Percentiles rank a stretch among this genome's conserved stretches.
phyloP scores from a whole-genome alignment of 2,329 filamentous ascomycete genomes.

The Gliomastix tumulicola region DNA sequence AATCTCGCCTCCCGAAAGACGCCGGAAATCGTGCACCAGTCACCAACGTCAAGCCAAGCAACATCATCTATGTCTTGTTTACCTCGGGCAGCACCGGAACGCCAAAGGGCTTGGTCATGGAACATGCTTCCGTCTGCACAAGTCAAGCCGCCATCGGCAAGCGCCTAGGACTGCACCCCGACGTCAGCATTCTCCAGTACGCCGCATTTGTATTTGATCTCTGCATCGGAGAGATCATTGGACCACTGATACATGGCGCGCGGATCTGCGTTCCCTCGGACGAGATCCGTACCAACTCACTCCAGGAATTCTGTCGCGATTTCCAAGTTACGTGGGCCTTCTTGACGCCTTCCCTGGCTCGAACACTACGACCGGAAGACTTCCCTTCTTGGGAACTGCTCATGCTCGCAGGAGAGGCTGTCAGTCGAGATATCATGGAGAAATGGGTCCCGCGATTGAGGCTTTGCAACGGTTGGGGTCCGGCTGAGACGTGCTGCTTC shows the following conservation, averaged over 20 bases:
- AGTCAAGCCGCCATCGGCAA: slow-evolving; percentile 28
- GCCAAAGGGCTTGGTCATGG: slow-evolving; percentile 9
- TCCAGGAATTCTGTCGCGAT: not conserved
- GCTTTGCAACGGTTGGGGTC: slow-evolving; percentile 7
- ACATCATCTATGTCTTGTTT: slow-evolving; percentile 7
- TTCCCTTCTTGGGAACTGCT: slow-evolving; percentile 1
- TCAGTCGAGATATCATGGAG: slow-evolving; percentile 4
- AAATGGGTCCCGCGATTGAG: slow-evolving; percentile 4
- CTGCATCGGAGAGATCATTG: slow-evolving; percentile 22
- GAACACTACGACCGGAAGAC: not conserved
- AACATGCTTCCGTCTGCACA: slow-evolving; percentile 6
- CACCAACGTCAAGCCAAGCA: slow-evolving; percentile 1
- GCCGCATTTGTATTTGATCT: slow-evolving; percentile 44
- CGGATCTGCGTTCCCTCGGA: slow-evolving; percentile 11
- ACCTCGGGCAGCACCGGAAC: slow-evolving; percentile 9
- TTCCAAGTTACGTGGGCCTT: not conserved
- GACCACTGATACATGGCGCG: slow-evolving; percentile 9
- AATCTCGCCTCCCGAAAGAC: slow-evolving; percentile 26
- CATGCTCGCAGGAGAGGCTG: slow-evolving; percentile 6
- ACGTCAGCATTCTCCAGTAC: slow-evolving; percentile 33
- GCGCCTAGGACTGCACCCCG: not conserved
- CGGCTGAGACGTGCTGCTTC: slow-evolving; percentile 6
- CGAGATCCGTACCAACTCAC: slow-evolving; percentile 9
- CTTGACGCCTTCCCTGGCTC: slow-evolving; percentile 1
- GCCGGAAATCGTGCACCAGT: not conserved